These are phyloP conservation scores for Cavenderia fasciculata DNA, from an alignment of 78 protist species.

Conservation along the genomic window DNA sequence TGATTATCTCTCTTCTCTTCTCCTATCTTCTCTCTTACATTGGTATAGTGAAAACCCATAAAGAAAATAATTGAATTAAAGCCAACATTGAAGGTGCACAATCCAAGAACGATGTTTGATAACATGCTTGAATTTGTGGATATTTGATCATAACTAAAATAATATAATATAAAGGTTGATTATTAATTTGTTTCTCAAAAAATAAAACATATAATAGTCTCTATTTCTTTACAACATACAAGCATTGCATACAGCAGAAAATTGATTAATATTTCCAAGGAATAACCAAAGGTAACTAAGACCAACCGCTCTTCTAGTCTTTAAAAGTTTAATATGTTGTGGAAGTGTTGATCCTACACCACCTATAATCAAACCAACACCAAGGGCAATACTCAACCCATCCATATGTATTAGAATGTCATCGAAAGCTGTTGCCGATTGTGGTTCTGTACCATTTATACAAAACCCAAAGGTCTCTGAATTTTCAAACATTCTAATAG, in stretches of 20 bases:
- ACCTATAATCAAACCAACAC: conserved; percentile 47
- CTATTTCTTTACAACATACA: conserved; percentile 24
- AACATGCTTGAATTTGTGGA: conserved; percentile 61
- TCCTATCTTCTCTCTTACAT: background rate
- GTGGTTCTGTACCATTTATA: conserved; percentile 64
- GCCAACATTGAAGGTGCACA: conserved; percentile 68
- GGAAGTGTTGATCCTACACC: conserved; percentile 50
- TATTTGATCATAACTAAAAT: conserved; percentile 48
- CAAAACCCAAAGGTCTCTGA: conserved; percentile 27
- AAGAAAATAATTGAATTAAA: conserved; percentile 26
- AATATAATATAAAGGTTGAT: background rate
- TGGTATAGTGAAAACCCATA: conserved; percentile 66
- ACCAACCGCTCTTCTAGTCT: conserved; percentile 34
- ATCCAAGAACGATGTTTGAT: background rate
- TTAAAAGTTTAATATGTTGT: conserved; percentile 71
- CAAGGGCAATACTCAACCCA: conserved; percentile 14
- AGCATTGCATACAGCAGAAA: conserved; percentile 34
- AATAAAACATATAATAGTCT: background rate
- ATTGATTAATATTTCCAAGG: conserved; percentile 75
- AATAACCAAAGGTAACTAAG: conserved; percentile 69
- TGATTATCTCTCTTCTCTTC: too few relatives aligned
- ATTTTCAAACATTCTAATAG: too few relatives aligned
- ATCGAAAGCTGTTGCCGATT: background rate
- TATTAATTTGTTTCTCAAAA: background rate
- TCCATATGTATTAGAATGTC: conserved; percentile 18